These are phyloP conservation scores for Ophiorrhiza pumila DNA, from an alignment of 257 asterid genomes.

Conservation along the genomic window DNA sequence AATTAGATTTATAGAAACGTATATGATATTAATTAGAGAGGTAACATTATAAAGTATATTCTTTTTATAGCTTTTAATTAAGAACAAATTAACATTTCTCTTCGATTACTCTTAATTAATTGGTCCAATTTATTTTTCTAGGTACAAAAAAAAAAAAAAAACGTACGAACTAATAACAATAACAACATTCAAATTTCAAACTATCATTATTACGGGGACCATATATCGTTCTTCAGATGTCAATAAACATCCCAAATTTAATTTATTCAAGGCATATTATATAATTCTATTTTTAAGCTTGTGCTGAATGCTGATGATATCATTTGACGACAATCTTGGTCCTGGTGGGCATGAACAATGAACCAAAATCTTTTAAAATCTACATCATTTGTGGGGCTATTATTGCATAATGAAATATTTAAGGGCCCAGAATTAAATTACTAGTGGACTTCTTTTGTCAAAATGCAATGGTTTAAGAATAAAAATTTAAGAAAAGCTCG, in stretches of 20 bases:
- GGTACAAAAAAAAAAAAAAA: no score
- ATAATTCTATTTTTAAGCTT: neutral
- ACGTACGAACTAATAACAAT: no score
- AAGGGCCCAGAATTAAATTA: neutral
- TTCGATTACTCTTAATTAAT: no score
- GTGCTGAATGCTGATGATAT: neutral
- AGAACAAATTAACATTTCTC: no score
- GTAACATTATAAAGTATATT: no score
- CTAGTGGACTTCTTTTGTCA: neutral
- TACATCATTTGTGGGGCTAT: conserved; percentile 6
- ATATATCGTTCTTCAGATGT: neutral
- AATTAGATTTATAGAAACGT: no score
- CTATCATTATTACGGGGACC: neutral
- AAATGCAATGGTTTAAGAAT: neutral
- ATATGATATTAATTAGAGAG: no score
- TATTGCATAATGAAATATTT: neutral
- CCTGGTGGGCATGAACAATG: neutral
- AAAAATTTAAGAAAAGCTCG: conserved; percentile 1
- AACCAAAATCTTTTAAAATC: neutral
- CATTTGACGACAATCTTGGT: neutral
- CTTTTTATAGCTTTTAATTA: no score
- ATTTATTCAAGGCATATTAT: neutral
- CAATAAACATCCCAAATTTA: neutral
- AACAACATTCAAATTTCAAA: no score
- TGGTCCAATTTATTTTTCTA: no score